Percentiles rank a stretch among this genome's conserved stretches.
Evolutionary conservation across 148 eudicot genomes (phyloP).

Genomic region (Fagopyrum esculentum): DNA sequence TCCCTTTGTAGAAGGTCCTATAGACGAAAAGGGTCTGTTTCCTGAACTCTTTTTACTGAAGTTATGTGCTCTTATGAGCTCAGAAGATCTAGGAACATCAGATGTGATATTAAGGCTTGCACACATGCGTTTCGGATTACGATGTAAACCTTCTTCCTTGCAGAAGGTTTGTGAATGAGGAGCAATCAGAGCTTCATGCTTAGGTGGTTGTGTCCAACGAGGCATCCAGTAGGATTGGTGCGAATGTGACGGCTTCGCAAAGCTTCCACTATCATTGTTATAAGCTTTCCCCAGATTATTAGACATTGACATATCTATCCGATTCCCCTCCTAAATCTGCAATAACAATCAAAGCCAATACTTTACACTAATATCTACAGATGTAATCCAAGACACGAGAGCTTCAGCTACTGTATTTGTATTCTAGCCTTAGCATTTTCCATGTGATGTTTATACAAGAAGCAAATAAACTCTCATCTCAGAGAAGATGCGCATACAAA

Average conservation of each 20-base stretch:
- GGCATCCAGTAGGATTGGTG: neutral
- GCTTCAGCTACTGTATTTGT: neutral
- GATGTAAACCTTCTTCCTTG: neutral
- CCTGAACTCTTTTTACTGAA: neutral
- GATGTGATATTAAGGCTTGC: conserved; percentile 1
- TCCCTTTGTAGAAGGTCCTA: no score
- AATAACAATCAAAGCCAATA: neutral
- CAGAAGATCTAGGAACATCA: neutral
- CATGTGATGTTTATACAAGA: no score
- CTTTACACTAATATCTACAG: neutral
- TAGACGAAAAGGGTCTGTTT: neutral
- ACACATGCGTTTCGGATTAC: neutral
- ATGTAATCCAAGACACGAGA: neutral
- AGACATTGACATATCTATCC: neutral
- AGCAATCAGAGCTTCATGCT: neutral
- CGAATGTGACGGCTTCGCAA: neutral
- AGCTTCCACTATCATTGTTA: neutral
- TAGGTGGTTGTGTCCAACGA: neutral
- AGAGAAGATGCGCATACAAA: no score
- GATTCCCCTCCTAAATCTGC: neutral
- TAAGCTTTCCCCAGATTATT: neutral
- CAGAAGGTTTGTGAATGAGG: conserved; percentile 1
- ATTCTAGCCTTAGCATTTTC: neutral
- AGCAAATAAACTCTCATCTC: no score
- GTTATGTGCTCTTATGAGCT: neutral